Conservation (phyloP, 352 stramenopile genomes). For the Paralagenidium karlingii region DNA sequence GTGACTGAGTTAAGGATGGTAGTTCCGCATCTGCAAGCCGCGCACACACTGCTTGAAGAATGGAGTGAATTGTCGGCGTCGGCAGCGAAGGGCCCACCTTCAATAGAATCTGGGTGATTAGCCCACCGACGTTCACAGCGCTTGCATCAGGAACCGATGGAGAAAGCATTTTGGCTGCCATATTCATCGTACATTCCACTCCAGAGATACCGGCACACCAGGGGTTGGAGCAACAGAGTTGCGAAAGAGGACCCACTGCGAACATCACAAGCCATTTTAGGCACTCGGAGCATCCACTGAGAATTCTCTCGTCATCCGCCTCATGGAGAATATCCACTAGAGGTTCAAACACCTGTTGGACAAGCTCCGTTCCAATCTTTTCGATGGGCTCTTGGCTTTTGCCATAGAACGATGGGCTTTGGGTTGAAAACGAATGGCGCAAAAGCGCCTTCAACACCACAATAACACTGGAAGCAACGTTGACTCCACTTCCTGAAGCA, state of each 20-base stretch:
- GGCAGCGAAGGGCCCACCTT: slow-evolving; percentile 48
- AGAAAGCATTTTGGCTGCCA: slow-evolving; percentile 58
- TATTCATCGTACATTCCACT: slow-evolving; percentile 51
- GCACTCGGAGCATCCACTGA: slow-evolving; percentile 61
- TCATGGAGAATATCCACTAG: slow-evolving; percentile 38
- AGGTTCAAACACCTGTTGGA: slow-evolving; percentile 64
- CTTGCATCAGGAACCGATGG: slow-evolving; percentile 53
- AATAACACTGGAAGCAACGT: slow-evolving; percentile 48
- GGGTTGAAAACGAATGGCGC: slow-evolving; percentile 44
- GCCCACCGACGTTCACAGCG: slow-evolving; percentile 52
- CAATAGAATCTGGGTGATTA: slow-evolving; percentile 73
- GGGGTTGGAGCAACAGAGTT: slow-evolving; percentile 20
- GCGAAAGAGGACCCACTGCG: slow-evolving; percentile 38
- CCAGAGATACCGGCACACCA: slow-evolving; percentile 20
- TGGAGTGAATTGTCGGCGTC: slow-evolving; percentile 51
- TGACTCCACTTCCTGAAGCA: slow-evolving; percentile 33
- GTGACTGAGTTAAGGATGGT: slow-evolving; percentile 60
- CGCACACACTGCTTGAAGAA: slow-evolving; percentile 51
- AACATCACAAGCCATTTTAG: slow-evolving; percentile 81
- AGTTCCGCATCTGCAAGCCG: slow-evolving; percentile 54
- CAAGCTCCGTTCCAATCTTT: slow-evolving; percentile 35
- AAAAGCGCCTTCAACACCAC: slow-evolving; percentile 64
- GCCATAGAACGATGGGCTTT: slow-evolving; percentile 9
- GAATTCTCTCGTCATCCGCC: slow-evolving; percentile 64
- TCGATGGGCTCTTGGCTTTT: slow-evolving; percentile 19